Percentiles rank a stretch among this genome's conserved stretches.
Conservation (phyloP, 345 rosid genomes). For the Mercurialis annua region DNA sequence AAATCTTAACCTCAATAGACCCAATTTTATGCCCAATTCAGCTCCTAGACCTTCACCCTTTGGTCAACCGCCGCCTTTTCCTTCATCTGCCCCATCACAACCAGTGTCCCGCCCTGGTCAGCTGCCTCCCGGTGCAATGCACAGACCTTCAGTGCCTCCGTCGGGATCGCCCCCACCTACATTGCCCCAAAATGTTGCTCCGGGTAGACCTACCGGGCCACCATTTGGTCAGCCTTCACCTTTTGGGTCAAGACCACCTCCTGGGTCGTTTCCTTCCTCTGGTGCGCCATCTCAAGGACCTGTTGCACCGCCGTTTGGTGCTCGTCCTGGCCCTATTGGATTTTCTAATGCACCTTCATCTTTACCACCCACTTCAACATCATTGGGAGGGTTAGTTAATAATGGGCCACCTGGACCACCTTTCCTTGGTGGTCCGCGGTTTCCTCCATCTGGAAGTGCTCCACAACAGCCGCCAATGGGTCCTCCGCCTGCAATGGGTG, state of each 20-base stretch:
- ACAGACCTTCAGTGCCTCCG: conserved; percentile 55
- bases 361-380: conserved; percentile 14
- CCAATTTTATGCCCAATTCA: conserved; percentile 42
- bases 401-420: conserved; percentile 32
- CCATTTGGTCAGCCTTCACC: conserved; percentile 50
- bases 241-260: conserved; percentile 58
- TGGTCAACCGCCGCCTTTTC: conserved; percentile 54
- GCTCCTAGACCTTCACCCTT: conserved; percentile 59
- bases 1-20: conserved; percentile 53
- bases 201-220: conserved; percentile 58
- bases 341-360: conserved; percentile 7
- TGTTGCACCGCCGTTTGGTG: conserved; percentile 36
- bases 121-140: conserved; percentile 36
- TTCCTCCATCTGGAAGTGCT: conserved; percentile 19
- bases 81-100: conserved; percentile 44
- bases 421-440: conserved; percentile 22
- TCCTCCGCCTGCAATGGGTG: conserved; percentile 17
- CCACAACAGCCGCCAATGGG: conserved; percentile 24
- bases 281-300: conserved; percentile 29
- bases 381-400: conserved; percentile 17
- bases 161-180: conserved; percentile 44
- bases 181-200: conserved; percentile 41
- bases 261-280: conserved; percentile 43
- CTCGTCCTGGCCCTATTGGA: conserved; percentile 38
- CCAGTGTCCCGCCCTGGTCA: conserved; percentile 65